Conservation (phyloP, 139 green algal genomes). For the Nannochloris sp. region DNA sequence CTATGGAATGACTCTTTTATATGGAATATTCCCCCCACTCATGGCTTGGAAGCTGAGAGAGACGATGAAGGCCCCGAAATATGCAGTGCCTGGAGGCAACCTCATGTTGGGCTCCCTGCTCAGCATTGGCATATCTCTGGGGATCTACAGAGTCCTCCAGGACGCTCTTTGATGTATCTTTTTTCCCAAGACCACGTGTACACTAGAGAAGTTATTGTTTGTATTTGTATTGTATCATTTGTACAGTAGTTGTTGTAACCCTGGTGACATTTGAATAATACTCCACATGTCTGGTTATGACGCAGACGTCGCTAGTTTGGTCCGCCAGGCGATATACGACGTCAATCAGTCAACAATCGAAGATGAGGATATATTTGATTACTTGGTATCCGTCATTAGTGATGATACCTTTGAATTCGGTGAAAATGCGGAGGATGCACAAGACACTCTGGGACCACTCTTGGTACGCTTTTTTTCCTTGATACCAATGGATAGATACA, state of each 20-base stretch:
- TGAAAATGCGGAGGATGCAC: slow-evolving; percentile 10
- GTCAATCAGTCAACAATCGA: not conserved
- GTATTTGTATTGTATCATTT: too few species aligned
- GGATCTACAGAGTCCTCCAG: not conserved
- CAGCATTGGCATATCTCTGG: not conserved
- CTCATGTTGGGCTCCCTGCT: slow-evolving; percentile 14
- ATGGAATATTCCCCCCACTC: slow-evolving; percentile 53
- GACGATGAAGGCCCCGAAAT: not conserved
- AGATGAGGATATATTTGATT: slow-evolving; percentile 20
- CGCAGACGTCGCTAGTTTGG: too few species aligned
- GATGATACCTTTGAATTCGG: slow-evolving; percentile 26
- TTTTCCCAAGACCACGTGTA: too few species aligned
- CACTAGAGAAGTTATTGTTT: too few species aligned
- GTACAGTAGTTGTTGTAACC: too few species aligned
- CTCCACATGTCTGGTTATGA: too few species aligned
- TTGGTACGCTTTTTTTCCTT: slow-evolving; percentile 9
- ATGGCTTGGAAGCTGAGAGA: slow-evolving; percentile 46
- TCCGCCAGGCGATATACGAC: too few species aligned
- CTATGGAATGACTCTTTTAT: slow-evolving; percentile 53
- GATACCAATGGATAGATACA: too few species aligned
- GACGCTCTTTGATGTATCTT: too few species aligned
- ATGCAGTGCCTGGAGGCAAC: not conserved
- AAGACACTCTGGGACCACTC: slow-evolving; percentile 18
- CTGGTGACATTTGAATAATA: too few species aligned
- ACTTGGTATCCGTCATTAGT: slow-evolving; percentile 10